Conservation (phyloP, 352 stramenopile species). For the Porosira glacialis region DNA sequence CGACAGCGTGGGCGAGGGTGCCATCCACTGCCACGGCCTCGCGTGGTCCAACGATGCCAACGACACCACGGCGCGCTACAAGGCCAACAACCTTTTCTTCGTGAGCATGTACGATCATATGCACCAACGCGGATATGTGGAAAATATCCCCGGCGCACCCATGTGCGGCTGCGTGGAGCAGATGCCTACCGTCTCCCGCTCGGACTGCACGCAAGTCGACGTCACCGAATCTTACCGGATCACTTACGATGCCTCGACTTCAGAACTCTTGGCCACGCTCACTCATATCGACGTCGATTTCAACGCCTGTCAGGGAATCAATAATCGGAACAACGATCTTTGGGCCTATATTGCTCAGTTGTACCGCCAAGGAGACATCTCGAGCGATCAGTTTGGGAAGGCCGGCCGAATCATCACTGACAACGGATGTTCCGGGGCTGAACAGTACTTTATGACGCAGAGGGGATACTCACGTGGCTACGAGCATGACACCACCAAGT, state of each 20-base stretch:
- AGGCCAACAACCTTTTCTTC: constrained; percentile 67
- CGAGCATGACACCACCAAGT: constrained; percentile 26
- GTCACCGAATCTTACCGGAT: background rate
- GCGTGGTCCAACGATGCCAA: constrained; percentile 53
- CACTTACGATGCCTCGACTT: background rate
- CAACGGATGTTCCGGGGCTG: constrained; percentile 15
- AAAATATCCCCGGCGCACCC: constrained; percentile 58
- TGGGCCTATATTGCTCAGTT: constrained; percentile 47
- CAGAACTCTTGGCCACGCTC: constrained; percentile 26
- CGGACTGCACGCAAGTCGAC: constrained; percentile 51
- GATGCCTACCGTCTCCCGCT: constrained; percentile 45
- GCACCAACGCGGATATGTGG: constrained; percentile 59
- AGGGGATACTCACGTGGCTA: constrained; percentile 24
- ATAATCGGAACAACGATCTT: constrained; percentile 53
- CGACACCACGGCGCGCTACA: constrained; percentile 29
- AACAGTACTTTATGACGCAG: constrained; percentile 12
- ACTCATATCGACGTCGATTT: constrained; percentile 40
- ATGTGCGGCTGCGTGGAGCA: constrained; percentile 57
- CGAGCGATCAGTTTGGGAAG: constrained; percentile 29
- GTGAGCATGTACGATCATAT: constrained; percentile 74
- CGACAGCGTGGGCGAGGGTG: constrained; percentile 36
- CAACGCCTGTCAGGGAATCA: constrained; percentile 54
- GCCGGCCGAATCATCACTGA: constrained; percentile 44
- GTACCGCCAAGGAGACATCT: constrained; percentile 38
- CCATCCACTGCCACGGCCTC: constrained; percentile 66